Base-by-base conservation (phyloP, 2,329 filamentous ascomycete species). In the Fusarium zealandicum region DNA sequence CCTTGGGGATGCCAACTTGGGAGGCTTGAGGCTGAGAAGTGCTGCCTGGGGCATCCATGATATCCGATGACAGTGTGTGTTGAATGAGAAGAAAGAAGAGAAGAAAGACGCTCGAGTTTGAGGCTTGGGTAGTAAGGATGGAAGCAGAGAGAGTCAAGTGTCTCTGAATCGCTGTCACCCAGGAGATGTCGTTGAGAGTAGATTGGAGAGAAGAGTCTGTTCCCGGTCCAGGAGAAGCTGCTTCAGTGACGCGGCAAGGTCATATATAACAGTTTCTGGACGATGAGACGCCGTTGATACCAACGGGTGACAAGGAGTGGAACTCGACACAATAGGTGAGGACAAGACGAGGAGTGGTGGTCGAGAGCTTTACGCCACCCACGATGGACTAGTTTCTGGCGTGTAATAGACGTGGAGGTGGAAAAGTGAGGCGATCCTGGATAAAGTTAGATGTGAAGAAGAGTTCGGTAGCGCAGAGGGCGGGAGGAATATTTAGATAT, bases 351-450 rank as follows among this genome's bases (percentile, higher is more conserved):
- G 27, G 36, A 35, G 25, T 42, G 31, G 46, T 63, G 51, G 44
- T 50, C 54, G 51, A 64, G 51, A 64, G 61, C 38, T 64, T 45
- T 64, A 48, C 61, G 61, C 61, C 61, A 64, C 61, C 25, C 41
- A 41, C 31, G 40, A 38, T 30, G 45, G 43, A 39, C 42, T 55
- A 51, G 53, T 51, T 33, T 38, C 28, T 57, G 53, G 25, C 40
- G 51, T 40, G 38, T 25, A 35, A 40, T 22, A 49, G 31, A 32
- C 41, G 40, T 27, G 44, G 35, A 42, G 44, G 50, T 40, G 47
- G 37, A 48, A 52, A 37, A 32, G 42, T 30, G 35, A 45, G 35
- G 42, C n/a, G 49, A 48, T 39, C 28, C 36, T 45, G 17, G 43
- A 47, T 53, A 35, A 35, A 57, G 51, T 39, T 60, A 45, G 25